A percentile compares a stretch with the other conserved stretches of the same genome.
phyloP scores from a whole-genome alignment of 257 asterid species.

The Craterostigma plantagineum region DNA sequence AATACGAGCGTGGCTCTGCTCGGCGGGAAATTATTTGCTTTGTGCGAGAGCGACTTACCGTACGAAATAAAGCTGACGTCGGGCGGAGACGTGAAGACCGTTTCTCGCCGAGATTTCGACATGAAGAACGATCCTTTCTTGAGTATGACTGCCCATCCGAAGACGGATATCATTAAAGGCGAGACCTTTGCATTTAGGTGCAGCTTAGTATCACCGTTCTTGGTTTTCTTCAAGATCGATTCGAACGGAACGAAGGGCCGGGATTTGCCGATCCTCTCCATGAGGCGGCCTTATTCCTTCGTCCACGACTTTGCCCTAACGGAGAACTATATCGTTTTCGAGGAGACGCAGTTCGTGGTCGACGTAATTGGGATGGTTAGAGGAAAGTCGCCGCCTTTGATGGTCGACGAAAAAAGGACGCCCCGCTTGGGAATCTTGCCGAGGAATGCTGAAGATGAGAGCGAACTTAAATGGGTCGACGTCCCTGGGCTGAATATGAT shows the following conservation, averaged over 20 bases:
- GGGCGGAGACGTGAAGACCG: conserved; percentile 27
- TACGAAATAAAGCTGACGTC: conserved; percentile 16
- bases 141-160: conserved; percentile 53
- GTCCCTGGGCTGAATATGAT: conserved; percentile 22
- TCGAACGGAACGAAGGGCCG: conserved; percentile 14
- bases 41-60: conserved; percentile 39
- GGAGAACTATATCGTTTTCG: conserved; percentile 19
- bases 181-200: conserved; percentile 32
- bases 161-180: conserved; percentile 17
- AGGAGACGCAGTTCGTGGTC: conserved; percentile 24
- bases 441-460: conserved; percentile 24
- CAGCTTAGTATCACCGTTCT: conserved; percentile 19
- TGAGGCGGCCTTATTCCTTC: conserved; percentile 14
- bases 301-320: conserved; percentile 46
- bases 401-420: conserved; percentile 11
- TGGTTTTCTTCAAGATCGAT: conserved; percentile 22
- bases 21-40: conserved; percentile 26
- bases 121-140: conserved; percentile 1
- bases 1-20: conserved; percentile 32
- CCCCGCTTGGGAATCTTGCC: conserved; percentile 37
- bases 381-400: conserved; percentile 13
- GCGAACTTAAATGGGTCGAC: conserved; percentile 26
- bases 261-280: conserved; percentile 24
- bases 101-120: conserved; percentile 23
- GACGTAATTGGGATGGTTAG: conserved; percentile 20